A percentile compares a stretch with the other conserved stretches of the same genome.
These are phyloP conservation scores for Macadamia tetraphylla DNA, from an alignment of 164 flowering plant species.

Conservation along the genomic window DNA sequence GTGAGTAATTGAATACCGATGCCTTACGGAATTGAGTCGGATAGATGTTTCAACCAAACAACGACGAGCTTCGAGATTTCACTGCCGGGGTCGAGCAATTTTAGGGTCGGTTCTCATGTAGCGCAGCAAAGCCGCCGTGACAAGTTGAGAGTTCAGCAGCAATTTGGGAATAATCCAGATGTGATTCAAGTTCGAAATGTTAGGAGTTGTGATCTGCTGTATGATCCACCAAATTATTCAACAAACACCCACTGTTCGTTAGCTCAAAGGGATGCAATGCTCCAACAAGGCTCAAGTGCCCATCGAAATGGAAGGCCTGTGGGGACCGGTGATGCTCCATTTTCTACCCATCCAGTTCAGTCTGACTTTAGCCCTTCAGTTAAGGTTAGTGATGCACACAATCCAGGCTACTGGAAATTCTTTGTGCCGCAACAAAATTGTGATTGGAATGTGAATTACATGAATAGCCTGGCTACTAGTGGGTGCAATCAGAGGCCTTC, in stretches of 20 bases:
- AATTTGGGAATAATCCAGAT: constrained; percentile 17
- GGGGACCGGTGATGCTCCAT: constrained; percentile 1
- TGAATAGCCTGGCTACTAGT: constrained; percentile 15
- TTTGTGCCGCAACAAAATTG: constrained; percentile 25
- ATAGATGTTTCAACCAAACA: constrained; percentile 9
- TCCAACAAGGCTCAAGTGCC: constrained; percentile 6
- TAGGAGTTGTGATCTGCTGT: constrained; percentile 17
- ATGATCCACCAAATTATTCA: constrained; percentile 27
- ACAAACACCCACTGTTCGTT: constrained; percentile 10
- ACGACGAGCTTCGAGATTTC: constrained; percentile 9
- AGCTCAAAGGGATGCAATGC: constrained; percentile 13
- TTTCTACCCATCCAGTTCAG: constrained; percentile 9
- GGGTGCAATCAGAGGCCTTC: constrained; percentile 19
- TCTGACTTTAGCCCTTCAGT: constrained; percentile 9
- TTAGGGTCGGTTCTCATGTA: constrained; percentile 49
- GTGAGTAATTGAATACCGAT: no score
- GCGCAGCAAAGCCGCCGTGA: constrained; percentile 77
- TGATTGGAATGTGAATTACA: constrained; percentile 35
- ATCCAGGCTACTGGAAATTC: constrained; percentile 35
- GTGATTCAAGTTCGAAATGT: constrained; percentile 20
- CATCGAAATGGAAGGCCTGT: constrained; percentile 7
- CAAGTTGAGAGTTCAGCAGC: constrained; percentile 48
- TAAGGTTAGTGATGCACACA: constrained; percentile 15
- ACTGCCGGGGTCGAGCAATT: constrained; percentile 32
- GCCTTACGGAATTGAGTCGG: constrained; percentile 13